phyloP scores from a whole-genome alignment of 805 yeast genomes.

The Henningerozyma blattae region DNA sequence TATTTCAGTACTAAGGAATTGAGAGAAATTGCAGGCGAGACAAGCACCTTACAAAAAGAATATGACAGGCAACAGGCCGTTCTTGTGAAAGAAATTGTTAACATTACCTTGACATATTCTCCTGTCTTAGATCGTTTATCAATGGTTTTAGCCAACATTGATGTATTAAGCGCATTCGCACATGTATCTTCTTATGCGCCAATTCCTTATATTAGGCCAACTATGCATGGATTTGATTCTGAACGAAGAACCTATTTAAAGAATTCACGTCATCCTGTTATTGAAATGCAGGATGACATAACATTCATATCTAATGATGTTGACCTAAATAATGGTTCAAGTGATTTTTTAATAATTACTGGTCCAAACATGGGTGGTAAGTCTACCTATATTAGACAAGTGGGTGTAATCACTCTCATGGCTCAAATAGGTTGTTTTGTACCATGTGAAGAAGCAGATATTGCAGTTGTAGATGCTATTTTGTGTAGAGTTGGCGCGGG shows the following conservation, averaged over 20 bases:
- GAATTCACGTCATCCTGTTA: constrained; percentile 89
- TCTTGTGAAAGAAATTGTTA: constrained; percentile 72
- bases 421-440: constrained; percentile 85
- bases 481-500: constrained; percentile 98
- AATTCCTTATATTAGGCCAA: constrained; percentile 66
- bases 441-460: constrained; percentile 68
- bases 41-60: constrained; percentile 44
- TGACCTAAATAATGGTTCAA: constrained; percentile 38
- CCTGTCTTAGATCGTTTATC: constrained; percentile 66
- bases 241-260: constrained; percentile 43
- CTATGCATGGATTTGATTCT: constrained; percentile 37
- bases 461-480: constrained; percentile 80
- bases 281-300: constrained; percentile 85
- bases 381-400: constrained; percentile 82
- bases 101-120: constrained; percentile 69
- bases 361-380: constrained; percentile 99
- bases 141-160: constrained; percentile 55
- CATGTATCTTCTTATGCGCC: constrained; percentile 77
- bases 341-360: constrained; percentile 74
- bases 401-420: constrained; percentile 78
- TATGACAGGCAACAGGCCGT: constrained; percentile 68
- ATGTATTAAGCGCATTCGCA: constrained; percentile 78
- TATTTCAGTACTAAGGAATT: constrained; percentile 70
- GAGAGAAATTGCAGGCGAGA: constrained; percentile 45
- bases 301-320: constrained; percentile 89